A percentile compares a stretch with the other conserved stretches of the same genome.
phyloP scores from a whole-genome alignment of 2,329 filamentous ascomycete species.

The Rutstroemia sp. region DNA sequence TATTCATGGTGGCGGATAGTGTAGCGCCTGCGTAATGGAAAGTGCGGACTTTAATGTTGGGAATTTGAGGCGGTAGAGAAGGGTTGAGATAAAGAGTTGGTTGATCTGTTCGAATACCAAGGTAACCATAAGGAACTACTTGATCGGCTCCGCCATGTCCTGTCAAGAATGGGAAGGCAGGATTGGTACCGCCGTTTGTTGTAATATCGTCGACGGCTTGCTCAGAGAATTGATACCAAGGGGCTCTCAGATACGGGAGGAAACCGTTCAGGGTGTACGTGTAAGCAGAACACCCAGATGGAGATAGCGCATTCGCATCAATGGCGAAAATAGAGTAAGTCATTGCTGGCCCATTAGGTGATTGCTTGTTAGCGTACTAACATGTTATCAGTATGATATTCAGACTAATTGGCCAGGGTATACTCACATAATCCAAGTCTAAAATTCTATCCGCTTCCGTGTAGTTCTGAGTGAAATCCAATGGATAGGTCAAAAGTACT shows the following conservation, averaged over 20 bases:
- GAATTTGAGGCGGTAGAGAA: conserved; percentile 51
- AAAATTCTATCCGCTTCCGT: conserved; percentile 37
- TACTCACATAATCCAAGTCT: conserved; percentile 53
- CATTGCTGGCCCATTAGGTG: conserved; percentile 62
- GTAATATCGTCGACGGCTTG: conserved; percentile 54
- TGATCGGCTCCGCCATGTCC: conserved; percentile 64
- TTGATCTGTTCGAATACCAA: conserved; percentile 54
- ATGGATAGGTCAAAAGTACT: conserved; percentile 56
- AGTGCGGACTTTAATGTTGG: conserved; percentile 50
- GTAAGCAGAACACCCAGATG: conserved; percentile 59
- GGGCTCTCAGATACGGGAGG: conserved; percentile 55
- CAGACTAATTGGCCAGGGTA: not conserved
- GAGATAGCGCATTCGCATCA: conserved; percentile 56
- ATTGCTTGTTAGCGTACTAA: conserved; percentile 60
- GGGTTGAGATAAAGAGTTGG: conserved; percentile 57
- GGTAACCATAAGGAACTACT: conserved; percentile 59
- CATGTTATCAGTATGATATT: conserved; percentile 8
- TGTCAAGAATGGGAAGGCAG: conserved; percentile 53
- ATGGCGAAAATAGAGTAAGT: conserved; percentile 65
- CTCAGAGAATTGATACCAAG: conserved; percentile 66
- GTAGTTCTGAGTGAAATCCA: conserved; percentile 50
- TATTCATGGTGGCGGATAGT: conserved; percentile 52
- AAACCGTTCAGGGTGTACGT: conserved; percentile 59
- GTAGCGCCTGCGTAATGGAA: conserved; percentile 62
- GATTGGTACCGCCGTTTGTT: conserved; percentile 43